Evolutionary conservation across 768 basidiomycete genomes (phyloP).

Genomic region (Rhodotorula graminis): DNA sequence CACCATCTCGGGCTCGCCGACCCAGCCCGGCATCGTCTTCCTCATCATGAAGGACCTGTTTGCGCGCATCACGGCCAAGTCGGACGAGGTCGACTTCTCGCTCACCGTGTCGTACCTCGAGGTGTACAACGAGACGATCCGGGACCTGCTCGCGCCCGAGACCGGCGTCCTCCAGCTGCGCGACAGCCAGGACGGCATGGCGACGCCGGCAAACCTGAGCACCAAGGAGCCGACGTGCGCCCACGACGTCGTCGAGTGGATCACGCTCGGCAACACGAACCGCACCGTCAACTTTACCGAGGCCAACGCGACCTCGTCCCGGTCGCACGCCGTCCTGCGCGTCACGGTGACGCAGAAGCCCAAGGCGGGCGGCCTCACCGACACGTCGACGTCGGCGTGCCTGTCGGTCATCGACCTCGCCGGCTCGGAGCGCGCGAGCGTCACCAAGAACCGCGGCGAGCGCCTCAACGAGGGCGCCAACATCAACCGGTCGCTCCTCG

Average conservation of each 20-base stretch:
- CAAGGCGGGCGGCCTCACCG: slow-evolving; percentile 62
- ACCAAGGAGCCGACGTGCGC: slow-evolving; percentile 75
- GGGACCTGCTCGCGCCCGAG: slow-evolving; percentile 79
- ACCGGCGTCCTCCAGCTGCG: slow-evolving; percentile 82
- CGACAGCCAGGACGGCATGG: slow-evolving; percentile 73
- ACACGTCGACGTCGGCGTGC: slow-evolving; percentile 77
- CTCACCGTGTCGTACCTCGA: slow-evolving; percentile 81
- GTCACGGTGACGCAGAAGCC: slow-evolving; percentile 86
- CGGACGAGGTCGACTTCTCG: slow-evolving; percentile 76
- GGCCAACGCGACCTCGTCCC: slow-evolving; percentile 92
- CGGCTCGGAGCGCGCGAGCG: slow-evolving; percentile 92
- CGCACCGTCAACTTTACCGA: slow-evolving; percentile 91
- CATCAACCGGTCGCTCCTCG: slow-evolving; percentile 96
- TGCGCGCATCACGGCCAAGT: slow-evolving; percentile 79
- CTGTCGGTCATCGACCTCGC: slow-evolving; percentile 97
- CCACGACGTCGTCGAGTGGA: slow-evolving; percentile 90
- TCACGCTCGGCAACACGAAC: slow-evolving; percentile 77
- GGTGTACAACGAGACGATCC: slow-evolving; percentile 98
- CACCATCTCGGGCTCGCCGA: slow-evolving; percentile 87
- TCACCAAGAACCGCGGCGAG: slow-evolving; percentile 94
- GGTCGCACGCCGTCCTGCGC: slow-evolving; percentile 95
- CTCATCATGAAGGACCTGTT: slow-evolving; percentile 96
- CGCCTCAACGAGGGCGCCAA: slow-evolving; percentile 98
- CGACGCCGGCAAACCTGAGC: slow-evolving; percentile 79
- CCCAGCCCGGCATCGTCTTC: slow-evolving; percentile 89